Conservation (phyloP, 768 basidiomycete species). For the Leccinum barrowsii region DNA sequence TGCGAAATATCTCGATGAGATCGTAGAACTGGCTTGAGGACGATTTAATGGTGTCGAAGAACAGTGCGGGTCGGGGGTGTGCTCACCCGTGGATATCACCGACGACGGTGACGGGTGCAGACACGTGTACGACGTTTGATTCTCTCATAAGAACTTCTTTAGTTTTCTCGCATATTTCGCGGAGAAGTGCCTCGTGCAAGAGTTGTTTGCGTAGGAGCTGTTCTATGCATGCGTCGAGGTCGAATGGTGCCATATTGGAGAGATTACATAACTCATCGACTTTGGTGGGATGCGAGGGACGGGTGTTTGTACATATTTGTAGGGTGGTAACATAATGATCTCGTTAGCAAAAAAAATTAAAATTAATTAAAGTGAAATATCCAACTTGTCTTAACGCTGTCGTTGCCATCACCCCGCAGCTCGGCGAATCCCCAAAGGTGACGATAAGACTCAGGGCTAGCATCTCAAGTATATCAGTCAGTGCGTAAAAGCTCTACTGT, state of each 20-base stretch:
- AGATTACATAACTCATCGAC: constrained; percentile 1
- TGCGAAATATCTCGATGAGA: constrained; percentile 97
- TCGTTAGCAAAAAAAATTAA: constrained; percentile 7
- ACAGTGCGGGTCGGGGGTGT: constrained; percentile 10
- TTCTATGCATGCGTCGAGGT: constrained; percentile 94
- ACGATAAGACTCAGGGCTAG: constrained; percentile 11
- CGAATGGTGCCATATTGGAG: constrained; percentile 56
- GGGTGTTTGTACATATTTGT: constrained; percentile 21
- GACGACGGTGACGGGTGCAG: constrained; percentile 95
- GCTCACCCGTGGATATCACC: constrained; percentile 98
- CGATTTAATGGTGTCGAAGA: constrained; percentile 33
- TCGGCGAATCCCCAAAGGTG: constrained; percentile 1
- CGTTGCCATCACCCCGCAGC: constrained; percentile 1
- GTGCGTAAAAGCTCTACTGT: constrained; percentile 16
- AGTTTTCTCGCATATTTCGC: constrained; percentile 99
- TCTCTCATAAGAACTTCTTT: constrained; percentile 99
- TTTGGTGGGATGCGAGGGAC: not conserved
- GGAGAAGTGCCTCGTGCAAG: constrained; percentile 87
- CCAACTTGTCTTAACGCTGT: not conserved
- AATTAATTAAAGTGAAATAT: constrained; percentile 10
- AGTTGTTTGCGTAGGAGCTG: constrained; percentile 90
- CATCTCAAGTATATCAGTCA: not conserved
- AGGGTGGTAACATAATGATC: not conserved
- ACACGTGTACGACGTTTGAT: constrained; percentile 96
- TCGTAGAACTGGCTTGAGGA: constrained; percentile 94